Base-by-base conservation (phyloP, 2,329 filamentous ascomycete genomes). In the Talaromyces atroroseus region DNA sequence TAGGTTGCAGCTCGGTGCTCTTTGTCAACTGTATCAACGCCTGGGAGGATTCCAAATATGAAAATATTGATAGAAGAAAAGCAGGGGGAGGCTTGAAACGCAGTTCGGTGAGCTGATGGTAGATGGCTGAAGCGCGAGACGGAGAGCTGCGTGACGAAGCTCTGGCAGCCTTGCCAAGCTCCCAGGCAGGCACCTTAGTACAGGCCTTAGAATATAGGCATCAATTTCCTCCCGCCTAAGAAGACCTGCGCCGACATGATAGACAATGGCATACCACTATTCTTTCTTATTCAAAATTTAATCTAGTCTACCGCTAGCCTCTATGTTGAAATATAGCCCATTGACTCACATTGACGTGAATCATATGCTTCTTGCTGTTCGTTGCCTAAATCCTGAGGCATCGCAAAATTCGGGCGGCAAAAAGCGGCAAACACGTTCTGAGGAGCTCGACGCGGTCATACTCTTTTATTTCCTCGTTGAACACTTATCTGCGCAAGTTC, bases 81-180 rank as follows among this genome's bases (percentile, higher is more conserved):
- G 65, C 67, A 26, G 58, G 63, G 56, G 72, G 64, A 32, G 68
- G 69, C 34, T 73, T 66, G 26, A 34, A 54, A 21, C 26, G 58
- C 2, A 12, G 26, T 11, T 14, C 24, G 24, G 20, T 45, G 42
- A 57, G 55, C 50, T 58, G 57, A 51, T 59, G 46, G 14, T 40
- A 65, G 59, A 63, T 71, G 72, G 48, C 75, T 67, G 69, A 58
- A 71, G 71, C 52, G 67, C 67, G 23, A 75, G 58, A 49, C 62
- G 64, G 56, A 64, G 63, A 69, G 63, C 65, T 69, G 64, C 71
- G 70, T 74, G 72, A 74, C 70, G 71, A 73, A 74, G 72, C 71
- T 74, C 66, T 62, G 66, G 70, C 64, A 65, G 69, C 70, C 70
- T 73, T 63, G 57, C 48, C 54, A 49, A 56, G 48, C 52, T 36